These are phyloP conservation scores for Fusarium clavum DNA, from an alignment of 2,329 filamentous ascomycete species.

Conservation along the genomic window DNA sequence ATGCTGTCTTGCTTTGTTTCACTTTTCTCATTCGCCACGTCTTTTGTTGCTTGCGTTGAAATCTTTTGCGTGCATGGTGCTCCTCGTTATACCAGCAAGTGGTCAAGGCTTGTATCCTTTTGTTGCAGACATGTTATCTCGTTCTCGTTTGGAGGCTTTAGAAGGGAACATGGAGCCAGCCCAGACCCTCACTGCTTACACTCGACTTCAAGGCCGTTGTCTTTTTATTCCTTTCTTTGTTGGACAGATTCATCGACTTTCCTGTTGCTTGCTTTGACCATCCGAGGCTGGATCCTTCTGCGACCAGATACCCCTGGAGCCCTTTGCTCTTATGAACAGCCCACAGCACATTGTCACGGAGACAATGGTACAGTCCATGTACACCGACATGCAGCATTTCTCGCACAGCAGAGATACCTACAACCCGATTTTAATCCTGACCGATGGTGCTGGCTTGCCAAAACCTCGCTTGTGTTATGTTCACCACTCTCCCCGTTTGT, in stretches of 20 bases:
- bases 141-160: constrained; percentile 9
- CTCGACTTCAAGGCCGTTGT: constrained; percentile 16
- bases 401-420: not conserved
- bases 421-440: not conserved
- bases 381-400: not conserved
- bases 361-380: constrained; percentile 18
- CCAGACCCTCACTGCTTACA: constrained; percentile 27
- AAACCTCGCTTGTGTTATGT: constrained; percentile 1
- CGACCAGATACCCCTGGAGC: constrained; percentile 18
- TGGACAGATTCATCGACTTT: not conserved
- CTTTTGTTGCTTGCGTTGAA: constrained; percentile 34
- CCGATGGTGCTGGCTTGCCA: not conserved
- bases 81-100: constrained; percentile 14
- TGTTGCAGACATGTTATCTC: constrained; percentile 15
- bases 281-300: constrained; percentile 18
- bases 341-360: constrained; percentile 22
- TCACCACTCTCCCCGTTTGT: constrained; percentile 2
- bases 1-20: constrained; percentile 26
- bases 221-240: constrained; percentile 16
- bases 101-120: constrained; percentile 35
- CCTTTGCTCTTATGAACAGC: constrained; percentile 30
- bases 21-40: constrained; percentile 15
- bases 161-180: constrained; percentile 15
- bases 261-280: constrained; percentile 3
- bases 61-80: constrained; percentile 25